phyloP scores from a whole-genome alignment of 1,284 basidiomycete species.

The Microbotryum intermedium region DNA sequence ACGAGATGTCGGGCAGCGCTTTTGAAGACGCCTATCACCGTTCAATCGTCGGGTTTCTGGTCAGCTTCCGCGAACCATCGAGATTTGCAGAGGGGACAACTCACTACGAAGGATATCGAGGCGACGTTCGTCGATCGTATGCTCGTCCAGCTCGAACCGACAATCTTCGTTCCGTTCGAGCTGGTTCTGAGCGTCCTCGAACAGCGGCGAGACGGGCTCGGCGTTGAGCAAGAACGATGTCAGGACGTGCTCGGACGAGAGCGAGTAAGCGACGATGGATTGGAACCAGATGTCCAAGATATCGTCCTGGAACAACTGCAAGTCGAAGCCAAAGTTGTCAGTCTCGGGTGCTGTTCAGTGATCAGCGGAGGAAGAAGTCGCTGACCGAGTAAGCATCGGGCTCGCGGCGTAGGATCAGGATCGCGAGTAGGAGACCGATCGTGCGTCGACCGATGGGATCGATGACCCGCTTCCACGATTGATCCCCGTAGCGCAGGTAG shows the following conservation, averaged over 20 bases:
- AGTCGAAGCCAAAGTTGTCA: background rate
- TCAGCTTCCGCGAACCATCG: background rate
- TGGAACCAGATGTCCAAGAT: slow-evolving; percentile 54
- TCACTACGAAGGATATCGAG: slow-evolving; percentile 16
- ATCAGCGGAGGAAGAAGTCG: background rate
- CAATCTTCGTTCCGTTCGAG: slow-evolving; percentile 1
- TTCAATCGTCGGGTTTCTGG: background rate
- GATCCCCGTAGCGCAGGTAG: slow-evolving; percentile 51
- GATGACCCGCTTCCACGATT: slow-evolving; percentile 55
- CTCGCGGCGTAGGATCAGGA: slow-evolving; percentile 56
- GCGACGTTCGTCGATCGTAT: slow-evolving; percentile 13
- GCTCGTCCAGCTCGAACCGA: slow-evolving; percentile 5
- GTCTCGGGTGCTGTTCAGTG: too few relatives aligned
- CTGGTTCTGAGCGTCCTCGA: slow-evolving; percentile 6
- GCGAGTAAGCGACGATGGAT: slow-evolving; percentile 48
- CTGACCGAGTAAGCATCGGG: slow-evolving; percentile 55
- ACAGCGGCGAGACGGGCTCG: slow-evolving; percentile 1
- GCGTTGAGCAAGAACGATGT: slow-evolving; percentile 15
- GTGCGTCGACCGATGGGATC: slow-evolving; percentile 52
- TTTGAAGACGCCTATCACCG: slow-evolving; percentile 8
- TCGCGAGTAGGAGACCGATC: slow-evolving; percentile 61
- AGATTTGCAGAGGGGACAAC: background rate
- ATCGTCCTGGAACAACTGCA: slow-evolving; percentile 48
- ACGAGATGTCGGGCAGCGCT: slow-evolving; percentile 5
- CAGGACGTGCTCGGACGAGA: slow-evolving; percentile 50